A percentile compares a stretch with the other conserved stretches of the same genome.
These are phyloP conservation scores for Malus domestica DNA, from an alignment of 306 rosid species.

Conservation along the genomic window DNA sequence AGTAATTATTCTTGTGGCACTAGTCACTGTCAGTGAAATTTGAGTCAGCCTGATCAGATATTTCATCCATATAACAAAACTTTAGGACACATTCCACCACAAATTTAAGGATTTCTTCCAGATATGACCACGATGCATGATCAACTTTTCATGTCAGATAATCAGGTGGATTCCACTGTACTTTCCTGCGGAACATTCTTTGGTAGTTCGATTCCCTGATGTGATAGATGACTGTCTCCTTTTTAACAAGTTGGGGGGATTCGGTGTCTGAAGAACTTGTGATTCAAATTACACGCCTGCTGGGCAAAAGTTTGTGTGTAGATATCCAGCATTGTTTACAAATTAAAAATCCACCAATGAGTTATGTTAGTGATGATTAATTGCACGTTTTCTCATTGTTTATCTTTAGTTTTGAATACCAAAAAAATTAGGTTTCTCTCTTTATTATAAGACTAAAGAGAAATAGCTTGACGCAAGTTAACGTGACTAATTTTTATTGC, in stretches of 20 bases:
- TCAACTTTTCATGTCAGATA: neutral
- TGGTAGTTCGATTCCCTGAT: neutral
- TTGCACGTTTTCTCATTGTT: neutral
- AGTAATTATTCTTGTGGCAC: neutral
- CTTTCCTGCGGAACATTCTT: neutral
- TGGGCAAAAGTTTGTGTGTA: neutral
- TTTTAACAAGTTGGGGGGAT: conserved; percentile 2
- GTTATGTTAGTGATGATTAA: neutral
- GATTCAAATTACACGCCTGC: neutral
- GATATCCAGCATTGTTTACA: neutral
- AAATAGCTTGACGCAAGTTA: neutral
- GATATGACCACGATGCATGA: neutral
- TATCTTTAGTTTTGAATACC: neutral
- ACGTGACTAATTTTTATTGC: neutral
- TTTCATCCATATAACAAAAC: conserved; percentile 5
- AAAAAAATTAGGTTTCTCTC: neutral
- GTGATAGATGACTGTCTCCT: neutral
- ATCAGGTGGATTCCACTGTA: neutral
- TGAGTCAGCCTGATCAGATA: conserved; percentile 6
- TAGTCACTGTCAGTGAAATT: neutral
- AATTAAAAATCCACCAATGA: neutral
- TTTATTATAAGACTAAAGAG: neutral
- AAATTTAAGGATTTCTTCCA: neutral
- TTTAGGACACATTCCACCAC: neutral
- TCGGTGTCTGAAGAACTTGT: neutral